Conservation (phyloP, 352 stramenopile genomes). For the Pythium guiyangense region DNA sequence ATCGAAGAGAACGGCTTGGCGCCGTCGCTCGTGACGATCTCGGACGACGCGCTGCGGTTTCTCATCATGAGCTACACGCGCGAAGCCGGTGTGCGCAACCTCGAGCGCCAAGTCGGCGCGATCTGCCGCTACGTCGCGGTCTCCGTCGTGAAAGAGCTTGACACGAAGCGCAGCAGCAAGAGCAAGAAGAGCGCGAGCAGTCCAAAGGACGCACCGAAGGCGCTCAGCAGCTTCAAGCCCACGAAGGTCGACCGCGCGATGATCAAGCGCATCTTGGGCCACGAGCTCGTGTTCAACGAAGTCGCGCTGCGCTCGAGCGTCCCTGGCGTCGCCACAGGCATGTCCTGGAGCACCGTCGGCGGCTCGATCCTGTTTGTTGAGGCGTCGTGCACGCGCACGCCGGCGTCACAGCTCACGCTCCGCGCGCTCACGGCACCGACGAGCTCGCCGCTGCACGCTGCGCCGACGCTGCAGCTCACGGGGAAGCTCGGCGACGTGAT, state of each 20-base stretch:
- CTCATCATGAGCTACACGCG: constrained; percentile 83
- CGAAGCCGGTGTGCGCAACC: constrained; percentile 81
- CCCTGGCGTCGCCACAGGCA: constrained; percentile 69
- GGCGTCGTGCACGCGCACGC: constrained; percentile 56
- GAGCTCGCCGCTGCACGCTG: constrained; percentile 14
- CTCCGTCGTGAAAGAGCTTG: constrained; percentile 54
- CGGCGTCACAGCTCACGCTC: constrained; percentile 18
- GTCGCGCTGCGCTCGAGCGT: constrained; percentile 63
- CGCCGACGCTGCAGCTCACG: constrained; percentile 55
- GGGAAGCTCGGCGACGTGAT: constrained; percentile 84
- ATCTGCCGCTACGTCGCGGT: constrained; percentile 75
- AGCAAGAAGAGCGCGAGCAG: constrained; percentile 10
- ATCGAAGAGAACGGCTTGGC: constrained; percentile 69
- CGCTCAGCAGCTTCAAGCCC: constrained; percentile 26
- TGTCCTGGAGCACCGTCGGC: constrained; percentile 81
- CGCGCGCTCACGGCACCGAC: constrained; percentile 20
- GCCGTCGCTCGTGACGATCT: constrained; percentile 35
- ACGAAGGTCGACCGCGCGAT: constrained; percentile 44
- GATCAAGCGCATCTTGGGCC: constrained; percentile 59
- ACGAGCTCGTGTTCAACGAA: constrained; percentile 71
- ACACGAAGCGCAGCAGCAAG: constrained; percentile 13
- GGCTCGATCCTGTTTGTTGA: constrained; percentile 86
- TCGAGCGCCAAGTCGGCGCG: constrained; percentile 74
- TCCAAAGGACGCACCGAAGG: constrained; percentile 3
- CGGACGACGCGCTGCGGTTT: constrained; percentile 55